Conservation (phyloP, 2,329 filamentous ascomycete species). For the Aschersonia sp. region DNA sequence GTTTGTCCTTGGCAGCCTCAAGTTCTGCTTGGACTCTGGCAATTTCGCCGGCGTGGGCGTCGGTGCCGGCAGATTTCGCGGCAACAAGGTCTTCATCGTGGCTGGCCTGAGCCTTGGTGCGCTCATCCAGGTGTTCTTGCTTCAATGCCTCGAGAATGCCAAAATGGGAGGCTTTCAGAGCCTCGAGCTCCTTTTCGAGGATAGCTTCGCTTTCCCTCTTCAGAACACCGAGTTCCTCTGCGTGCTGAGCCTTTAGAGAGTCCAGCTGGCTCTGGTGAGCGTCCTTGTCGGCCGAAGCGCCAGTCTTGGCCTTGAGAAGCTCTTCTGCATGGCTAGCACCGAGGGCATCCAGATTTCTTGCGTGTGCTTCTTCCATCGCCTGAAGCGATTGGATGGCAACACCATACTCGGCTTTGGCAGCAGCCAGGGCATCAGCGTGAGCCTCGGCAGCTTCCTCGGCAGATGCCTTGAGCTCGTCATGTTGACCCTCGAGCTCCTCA, state of each 20-base stretch:
- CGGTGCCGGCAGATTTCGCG: conserved; percentile 15
- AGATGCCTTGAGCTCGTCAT: conserved; percentile 31
- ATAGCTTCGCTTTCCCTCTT: conserved; percentile 26
- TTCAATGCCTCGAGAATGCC: conserved; percentile 26
- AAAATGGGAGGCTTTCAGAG: conserved; percentile 28
- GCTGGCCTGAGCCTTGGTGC: conserved; percentile 15
- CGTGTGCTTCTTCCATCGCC: conserved; percentile 35
- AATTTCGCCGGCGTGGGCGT: conserved; percentile 16
- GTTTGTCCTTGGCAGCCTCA: conserved; percentile 25
- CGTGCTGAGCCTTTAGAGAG: conserved; percentile 38
- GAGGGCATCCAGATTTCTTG: conserved; percentile 39
- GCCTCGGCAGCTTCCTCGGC: conserved; percentile 20
- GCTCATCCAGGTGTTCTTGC: conserved; percentile 23
- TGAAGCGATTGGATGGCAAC: conserved; percentile 31
- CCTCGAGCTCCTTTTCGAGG: conserved; percentile 25
- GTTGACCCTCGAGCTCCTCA: conserved; percentile 42
- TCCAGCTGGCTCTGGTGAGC: conserved; percentile 35
- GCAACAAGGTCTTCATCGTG: conserved; percentile 17
- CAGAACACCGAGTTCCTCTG: conserved; percentile 29
- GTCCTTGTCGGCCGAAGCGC: conserved; percentile 32
- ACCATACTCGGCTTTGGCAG: conserved; percentile 27
- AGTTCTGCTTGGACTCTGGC: conserved; percentile 15
- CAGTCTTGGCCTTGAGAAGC: conserved; percentile 39
- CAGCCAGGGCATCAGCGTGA: conserved; percentile 27
- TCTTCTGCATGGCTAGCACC: conserved; percentile 43